Conservation (phyloP, 305 asterid species). For the Ruellia speciosa region DNA sequence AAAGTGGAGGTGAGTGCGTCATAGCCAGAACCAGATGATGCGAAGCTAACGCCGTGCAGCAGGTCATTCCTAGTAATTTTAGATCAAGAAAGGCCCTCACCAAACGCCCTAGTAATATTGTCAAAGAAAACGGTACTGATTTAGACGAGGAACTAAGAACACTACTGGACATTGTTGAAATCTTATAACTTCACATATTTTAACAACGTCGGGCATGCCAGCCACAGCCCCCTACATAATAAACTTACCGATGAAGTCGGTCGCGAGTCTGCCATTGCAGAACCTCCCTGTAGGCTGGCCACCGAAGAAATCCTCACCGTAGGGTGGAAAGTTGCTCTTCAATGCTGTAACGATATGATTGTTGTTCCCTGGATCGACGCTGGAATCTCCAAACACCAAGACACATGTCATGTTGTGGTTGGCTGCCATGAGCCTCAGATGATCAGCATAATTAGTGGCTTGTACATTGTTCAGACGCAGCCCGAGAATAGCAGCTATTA, state of each 20-base stretch:
- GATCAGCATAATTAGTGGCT: slow-evolving; percentile 16
- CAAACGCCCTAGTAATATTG: slow-evolving; percentile 26
- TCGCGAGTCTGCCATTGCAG: slow-evolving; percentile 39
- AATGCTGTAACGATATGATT: slow-evolving; percentile 28
- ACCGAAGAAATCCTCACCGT: slow-evolving; percentile 35
- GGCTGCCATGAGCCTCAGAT: slow-evolving; percentile 21
- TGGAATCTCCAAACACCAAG: slow-evolving; percentile 58
- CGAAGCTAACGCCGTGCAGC: slow-evolving; percentile 41
- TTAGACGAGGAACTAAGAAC: no score
- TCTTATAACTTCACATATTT: no score
- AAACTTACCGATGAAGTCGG: slow-evolving; percentile 39
- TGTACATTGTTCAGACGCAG: neutral
- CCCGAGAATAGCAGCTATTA: no score
- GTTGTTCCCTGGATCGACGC: slow-evolving; percentile 57
- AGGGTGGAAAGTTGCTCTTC: slow-evolving; percentile 41
- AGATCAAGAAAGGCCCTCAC: slow-evolving; percentile 36
- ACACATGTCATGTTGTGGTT: slow-evolving; percentile 26
- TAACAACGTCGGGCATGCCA: no score
- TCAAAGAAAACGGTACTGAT: neutral
- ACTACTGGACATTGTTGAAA: no score
- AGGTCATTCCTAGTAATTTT: slow-evolving; percentile 25
- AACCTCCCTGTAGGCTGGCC: slow-evolving; percentile 45
- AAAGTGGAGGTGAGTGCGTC: slow-evolving; percentile 39
- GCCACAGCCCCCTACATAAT: no score
- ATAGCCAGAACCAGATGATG: slow-evolving; percentile 37